A percentile compares a stretch with the other conserved stretches of the same genome.
These are phyloP conservation scores for Colletotrichum sp. DNA, from an alignment of 2,329 filamentous ascomycete species.

Conservation along the genomic window DNA sequence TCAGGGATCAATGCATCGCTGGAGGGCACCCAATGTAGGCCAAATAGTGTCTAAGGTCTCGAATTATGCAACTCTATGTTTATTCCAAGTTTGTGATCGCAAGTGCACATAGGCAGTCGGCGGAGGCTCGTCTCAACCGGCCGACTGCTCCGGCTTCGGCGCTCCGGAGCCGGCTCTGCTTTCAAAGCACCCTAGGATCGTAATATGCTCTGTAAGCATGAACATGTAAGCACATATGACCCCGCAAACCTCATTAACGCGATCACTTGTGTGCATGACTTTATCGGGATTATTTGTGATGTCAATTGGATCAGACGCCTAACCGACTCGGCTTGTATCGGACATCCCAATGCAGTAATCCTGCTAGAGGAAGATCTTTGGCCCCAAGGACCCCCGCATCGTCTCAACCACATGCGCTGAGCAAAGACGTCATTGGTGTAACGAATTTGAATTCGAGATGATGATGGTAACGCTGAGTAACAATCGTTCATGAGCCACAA, in stretches of 20 bases:
- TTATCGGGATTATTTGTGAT: neutral
- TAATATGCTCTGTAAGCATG: neutral
- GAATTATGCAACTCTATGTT: neutral
- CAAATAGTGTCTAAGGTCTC: neutral
- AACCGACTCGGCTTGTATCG: neutral
- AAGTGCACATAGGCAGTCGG: neutral
- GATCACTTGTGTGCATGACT: neutral
- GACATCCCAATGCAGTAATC: neutral
- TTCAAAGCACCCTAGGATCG: neutral
- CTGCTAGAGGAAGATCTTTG: neutral
- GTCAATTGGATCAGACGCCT: neutral
- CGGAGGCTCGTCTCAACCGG: neutral
- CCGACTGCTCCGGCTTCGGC: neutral
- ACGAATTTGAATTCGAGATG: neutral
- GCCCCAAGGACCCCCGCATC: neutral
- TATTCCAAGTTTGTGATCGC: neutral
- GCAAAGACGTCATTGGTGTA: neutral
- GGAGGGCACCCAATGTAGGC: accelerated
- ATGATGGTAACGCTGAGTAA: neutral
- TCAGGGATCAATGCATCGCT: neutral
- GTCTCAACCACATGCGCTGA: neutral
- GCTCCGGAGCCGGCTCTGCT: neutral
- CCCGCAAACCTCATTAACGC: neutral
- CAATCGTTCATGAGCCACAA: neutral
- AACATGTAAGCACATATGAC: neutral